phyloP scores from a whole-genome alignment of 2,329 filamentous ascomycete genomes.

The Metarhizium robertsii region DNA sequence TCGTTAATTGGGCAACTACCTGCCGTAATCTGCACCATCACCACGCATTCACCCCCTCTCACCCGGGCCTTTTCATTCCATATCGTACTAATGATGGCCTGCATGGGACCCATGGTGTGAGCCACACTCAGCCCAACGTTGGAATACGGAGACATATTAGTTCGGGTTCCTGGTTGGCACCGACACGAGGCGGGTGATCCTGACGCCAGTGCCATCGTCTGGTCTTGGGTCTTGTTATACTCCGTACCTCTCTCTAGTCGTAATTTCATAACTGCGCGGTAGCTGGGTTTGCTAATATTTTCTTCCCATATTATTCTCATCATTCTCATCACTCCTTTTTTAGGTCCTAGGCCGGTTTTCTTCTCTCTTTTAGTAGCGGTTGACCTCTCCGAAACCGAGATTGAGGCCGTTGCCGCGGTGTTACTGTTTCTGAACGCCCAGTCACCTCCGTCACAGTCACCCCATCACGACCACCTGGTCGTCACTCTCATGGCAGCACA shows the following conservation, averaged over 20 bases:
- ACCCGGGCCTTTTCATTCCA: background rate
- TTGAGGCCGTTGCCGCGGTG: background rate
- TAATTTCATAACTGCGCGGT: slow-evolving; percentile 15
- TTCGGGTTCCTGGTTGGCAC: background rate
- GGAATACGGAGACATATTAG: slow-evolving; percentile 4
- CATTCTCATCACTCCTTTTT: background rate
- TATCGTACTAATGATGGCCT: background rate
- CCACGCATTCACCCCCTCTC: background rate
- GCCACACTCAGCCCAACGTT: background rate
- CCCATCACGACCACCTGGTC: background rate
- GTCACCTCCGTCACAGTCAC: background rate
- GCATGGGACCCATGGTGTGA: slow-evolving; percentile 10
- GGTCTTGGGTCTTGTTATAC: background rate
- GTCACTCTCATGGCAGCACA: slow-evolving; percentile 4
- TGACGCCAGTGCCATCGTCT: background rate
- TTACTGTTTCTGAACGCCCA: background rate
- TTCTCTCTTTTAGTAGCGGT: background rate
- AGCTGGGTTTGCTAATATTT: background rate
- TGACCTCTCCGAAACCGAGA: background rate
- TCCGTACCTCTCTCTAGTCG: background rate
- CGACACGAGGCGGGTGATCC: background rate
- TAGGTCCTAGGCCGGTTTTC: background rate
- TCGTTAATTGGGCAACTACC: background rate
- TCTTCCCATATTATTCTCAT: background rate
- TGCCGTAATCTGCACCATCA: background rate